Evolutionary conservation across 345 rosid genomes (phyloP).

Genomic region (Hirschfeldia incana): DNA sequence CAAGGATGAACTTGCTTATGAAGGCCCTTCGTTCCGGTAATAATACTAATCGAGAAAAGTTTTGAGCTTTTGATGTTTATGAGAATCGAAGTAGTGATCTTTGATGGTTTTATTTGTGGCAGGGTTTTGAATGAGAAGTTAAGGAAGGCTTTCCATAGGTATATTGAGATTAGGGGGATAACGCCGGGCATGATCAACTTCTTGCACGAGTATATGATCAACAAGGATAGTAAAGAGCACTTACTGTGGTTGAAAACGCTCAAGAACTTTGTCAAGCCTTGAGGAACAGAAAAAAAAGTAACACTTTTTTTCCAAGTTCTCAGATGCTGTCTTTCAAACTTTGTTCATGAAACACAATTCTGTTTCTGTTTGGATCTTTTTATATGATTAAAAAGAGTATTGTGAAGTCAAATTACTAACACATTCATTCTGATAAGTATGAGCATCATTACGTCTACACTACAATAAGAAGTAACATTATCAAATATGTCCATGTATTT

Average conservation of each 20-base stretch:
- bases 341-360: slow-evolving; percentile 20
- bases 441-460: no score
- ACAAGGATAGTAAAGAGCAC: slow-evolving; percentile 76
- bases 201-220: slow-evolving; percentile 91
- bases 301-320: not conserved
- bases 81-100: not conserved
- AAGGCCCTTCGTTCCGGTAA: slow-evolving; percentile 87
- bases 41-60: not conserved
- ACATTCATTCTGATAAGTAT: no score
- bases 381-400: no score
- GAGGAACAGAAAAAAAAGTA: not conserved
- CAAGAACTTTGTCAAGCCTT: slow-evolving; percentile 63
- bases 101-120: slow-evolving; percentile 29
- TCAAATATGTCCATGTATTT: no score
- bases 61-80: not conserved
- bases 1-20: slow-evolving; percentile 66
- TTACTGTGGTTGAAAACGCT: slow-evolving; percentile 72
- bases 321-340: slow-evolving; percentile 1
- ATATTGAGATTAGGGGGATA: slow-evolving; percentile 76
- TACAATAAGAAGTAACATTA: no score
- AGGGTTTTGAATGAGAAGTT: slow-evolving; percentile 89
- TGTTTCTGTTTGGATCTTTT: slow-evolving; percentile 5
- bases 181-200: slow-evolving; percentile 70
- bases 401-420: no score
- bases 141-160: slow-evolving; percentile 74